Conservation (phyloP, 2,329 filamentous ascomycete species). For the Botryotinia narcissicola region DNA sequence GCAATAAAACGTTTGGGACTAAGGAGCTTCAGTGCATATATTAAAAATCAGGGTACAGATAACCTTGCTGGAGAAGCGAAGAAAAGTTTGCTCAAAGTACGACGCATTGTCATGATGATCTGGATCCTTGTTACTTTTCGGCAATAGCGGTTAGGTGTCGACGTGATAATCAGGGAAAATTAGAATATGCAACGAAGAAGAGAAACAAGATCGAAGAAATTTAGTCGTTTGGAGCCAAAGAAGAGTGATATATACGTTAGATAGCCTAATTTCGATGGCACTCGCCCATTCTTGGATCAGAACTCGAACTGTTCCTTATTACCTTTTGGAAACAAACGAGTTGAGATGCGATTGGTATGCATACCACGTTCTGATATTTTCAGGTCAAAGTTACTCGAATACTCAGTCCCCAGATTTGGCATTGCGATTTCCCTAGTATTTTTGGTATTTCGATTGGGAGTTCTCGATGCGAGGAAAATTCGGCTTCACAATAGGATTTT, state of each 20-base stretch:
- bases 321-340: neutral
- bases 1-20: neutral
- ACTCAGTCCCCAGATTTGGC: neutral
- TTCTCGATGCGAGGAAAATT: neutral
- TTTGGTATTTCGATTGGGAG: neutral
- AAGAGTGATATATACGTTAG: neutral
- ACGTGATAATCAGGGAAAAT: neutral
- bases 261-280: neutral
- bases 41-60: neutral
- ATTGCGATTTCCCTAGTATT: neutral
- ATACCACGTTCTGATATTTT: neutral
- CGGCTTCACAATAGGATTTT: neutral
- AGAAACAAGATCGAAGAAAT: neutral
- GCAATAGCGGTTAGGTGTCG: neutral
- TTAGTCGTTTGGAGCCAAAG: neutral
- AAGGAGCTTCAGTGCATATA: neutral
- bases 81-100: neutral
- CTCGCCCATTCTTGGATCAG: neutral
- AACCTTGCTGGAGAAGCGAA: neutral
- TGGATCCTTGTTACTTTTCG: neutral
- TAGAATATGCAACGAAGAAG: neutral
- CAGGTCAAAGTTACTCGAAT: neutral
- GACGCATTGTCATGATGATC: neutral
- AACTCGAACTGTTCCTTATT: neutral
- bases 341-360: neutral